Evolutionary conservation across 208 protist species (phyloP).

Genomic region (Naegleria fowleri): DNA sequence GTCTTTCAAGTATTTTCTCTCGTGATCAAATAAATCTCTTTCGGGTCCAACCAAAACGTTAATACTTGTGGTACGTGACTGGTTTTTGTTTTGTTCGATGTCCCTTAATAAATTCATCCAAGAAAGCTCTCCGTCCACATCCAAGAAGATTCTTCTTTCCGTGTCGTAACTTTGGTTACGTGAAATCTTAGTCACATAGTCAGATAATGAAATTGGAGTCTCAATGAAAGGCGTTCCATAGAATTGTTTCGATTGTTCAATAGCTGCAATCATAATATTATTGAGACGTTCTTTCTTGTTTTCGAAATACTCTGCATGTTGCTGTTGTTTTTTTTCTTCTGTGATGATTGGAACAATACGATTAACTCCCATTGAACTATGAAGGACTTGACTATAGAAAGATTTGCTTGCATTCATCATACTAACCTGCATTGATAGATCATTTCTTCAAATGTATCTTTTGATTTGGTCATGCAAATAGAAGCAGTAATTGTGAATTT

Average conservation of each 20-base stretch:
- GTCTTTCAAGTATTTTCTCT: not conserved
- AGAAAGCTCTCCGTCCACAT: not conserved
- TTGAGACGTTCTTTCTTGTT: not conserved
- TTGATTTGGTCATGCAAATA: not conserved
- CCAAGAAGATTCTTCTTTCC: not conserved
- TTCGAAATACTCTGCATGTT: not conserved
- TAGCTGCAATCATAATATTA: not conserved
- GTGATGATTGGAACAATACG: not conserved
- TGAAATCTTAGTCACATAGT: not conserved
- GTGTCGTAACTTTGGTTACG: not conserved
- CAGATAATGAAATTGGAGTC: not conserved
- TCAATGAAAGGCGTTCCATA: not conserved
- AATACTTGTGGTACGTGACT: not conserved
- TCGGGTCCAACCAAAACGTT: not conserved
- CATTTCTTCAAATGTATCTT: not conserved
- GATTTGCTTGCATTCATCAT: too few relatives aligned
- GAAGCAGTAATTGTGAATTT: not conserved
- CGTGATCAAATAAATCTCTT: not conserved
- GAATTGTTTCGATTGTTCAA: not conserved
- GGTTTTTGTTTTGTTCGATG: not conserved
- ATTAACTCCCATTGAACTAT: not conserved
- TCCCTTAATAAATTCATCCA: not conserved
- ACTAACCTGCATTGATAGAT: not conserved
- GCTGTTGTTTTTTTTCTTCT: not conserved
- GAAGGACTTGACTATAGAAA: too few relatives aligned